Percentiles rank a stretch among this genome's conserved stretches.
These are phyloP conservation scores for Hygrocybe punicea DNA, from an alignment of 768 basidiomycete species.

Conservation along the genomic window DNA sequence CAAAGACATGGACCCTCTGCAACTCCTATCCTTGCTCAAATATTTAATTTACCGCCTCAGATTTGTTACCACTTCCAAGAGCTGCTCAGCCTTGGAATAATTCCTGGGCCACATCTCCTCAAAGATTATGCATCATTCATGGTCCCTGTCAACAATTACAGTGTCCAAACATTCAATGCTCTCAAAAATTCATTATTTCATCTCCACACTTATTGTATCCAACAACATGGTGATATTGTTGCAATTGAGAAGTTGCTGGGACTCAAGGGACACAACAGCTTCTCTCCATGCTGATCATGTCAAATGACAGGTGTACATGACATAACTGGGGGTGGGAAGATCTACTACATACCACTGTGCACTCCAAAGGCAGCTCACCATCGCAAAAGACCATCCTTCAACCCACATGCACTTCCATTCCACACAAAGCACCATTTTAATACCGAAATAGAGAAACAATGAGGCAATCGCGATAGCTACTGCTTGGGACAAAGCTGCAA, in stretches of 20 bases:
- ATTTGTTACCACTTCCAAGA: conserved; percentile 30
- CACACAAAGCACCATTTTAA: conserved; percentile 11
- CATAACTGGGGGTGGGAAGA: conserved; percentile 3
- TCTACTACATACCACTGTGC: conserved; percentile 25
- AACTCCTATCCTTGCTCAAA: conserved; percentile 44
- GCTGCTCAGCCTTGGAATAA: conserved; percentile 34
- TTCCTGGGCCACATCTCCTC: conserved; percentile 46
- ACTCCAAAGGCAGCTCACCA: background rate
- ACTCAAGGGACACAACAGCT: conserved; percentile 38
- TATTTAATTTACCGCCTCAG: conserved; percentile 34
- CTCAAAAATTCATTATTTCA: conserved; percentile 20
- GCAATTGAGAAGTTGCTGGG: conserved; percentile 28
- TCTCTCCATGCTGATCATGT: conserved; percentile 35
- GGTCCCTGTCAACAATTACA: conserved; percentile 35
- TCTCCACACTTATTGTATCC: conserved; percentile 29
- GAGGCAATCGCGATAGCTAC: conserved; percentile 5
- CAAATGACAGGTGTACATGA: conserved; percentile 24
- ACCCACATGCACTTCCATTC: conserved; percentile 19
- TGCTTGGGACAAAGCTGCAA: conserved; percentile 19
- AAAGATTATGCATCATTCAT: conserved; percentile 45
- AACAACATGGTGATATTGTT: conserved; percentile 32
- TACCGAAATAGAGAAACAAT: background rate
- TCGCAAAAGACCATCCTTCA: background rate
- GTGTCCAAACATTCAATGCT: conserved; percentile 35
- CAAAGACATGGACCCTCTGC: conserved; percentile 26